phyloP scores from a whole-genome alignment of 208 protist genomes.

The Kentomonas sorsogonicus region DNA sequence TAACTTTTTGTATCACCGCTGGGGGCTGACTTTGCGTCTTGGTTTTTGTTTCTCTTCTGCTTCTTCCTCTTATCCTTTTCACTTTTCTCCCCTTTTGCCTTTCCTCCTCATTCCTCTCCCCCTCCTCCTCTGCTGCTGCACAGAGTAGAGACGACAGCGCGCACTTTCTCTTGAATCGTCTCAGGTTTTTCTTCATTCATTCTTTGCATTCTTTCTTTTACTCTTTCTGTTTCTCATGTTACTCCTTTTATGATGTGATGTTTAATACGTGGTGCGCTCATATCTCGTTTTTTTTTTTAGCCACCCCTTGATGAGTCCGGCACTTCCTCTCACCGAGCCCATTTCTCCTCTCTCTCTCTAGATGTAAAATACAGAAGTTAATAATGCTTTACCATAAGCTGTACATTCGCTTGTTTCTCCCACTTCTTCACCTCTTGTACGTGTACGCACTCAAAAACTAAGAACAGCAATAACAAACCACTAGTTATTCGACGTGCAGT shows the following conservation, averaged over 20 bases:
- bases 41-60: not conserved
- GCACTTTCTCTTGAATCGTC: constrained; percentile 4
- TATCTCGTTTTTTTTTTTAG: constrained; percentile 1
- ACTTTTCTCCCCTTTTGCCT: constrained; percentile 3
- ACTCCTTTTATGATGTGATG: too few species aligned
- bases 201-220: constrained; percentile 9
- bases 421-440: constrained; percentile 4
- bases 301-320: not conserved
- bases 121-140: not conserved
- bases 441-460: too few species aligned
- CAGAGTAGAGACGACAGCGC: not conserved
- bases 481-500: too few species aligned
- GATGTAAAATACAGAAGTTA: not conserved
- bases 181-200: constrained; percentile 10
- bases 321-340: not conserved
- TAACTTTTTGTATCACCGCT: too few species aligned
- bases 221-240: not conserved
- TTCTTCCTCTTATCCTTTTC: not conserved
- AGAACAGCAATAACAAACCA: too few species aligned
- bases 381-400: not conserved
- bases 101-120: constrained; percentile 4
- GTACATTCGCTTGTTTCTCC: not conserved
- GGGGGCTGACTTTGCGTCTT: too few species aligned
- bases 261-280: not conserved
- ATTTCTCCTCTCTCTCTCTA: not conserved